phyloP scores from a whole-genome alignment of 768 basidiomycete species.

The Coprinellus micaceus region DNA sequence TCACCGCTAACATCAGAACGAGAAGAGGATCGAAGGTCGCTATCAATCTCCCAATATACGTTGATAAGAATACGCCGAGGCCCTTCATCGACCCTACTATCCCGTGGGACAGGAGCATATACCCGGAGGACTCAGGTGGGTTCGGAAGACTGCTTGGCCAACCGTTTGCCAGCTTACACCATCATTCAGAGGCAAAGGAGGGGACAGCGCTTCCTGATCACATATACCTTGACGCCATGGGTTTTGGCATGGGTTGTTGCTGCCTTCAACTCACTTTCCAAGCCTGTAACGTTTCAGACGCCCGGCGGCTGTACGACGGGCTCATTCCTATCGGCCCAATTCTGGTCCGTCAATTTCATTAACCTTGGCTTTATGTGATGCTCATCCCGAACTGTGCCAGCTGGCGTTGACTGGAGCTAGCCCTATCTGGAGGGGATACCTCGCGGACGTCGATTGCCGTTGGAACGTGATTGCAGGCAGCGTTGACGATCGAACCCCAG shows the following conservation, averaged over 20 bases:
- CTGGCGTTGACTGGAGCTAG: conserved; percentile 92
- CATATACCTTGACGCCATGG: conserved; percentile 99
- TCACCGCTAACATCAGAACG: conserved; percentile 94
- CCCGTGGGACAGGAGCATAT: conserved; percentile 79
- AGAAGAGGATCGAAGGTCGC: conserved; percentile 91
- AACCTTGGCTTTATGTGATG: background rate
- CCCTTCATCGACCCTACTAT: conserved; percentile 94
- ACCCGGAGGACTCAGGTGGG: conserved; percentile 80
- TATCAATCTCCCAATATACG: conserved; percentile 90
- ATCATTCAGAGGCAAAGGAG: conserved; percentile 69
- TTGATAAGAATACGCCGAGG: conserved; percentile 81
- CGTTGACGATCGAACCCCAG: conserved; percentile 94
- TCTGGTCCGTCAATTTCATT: conserved; percentile 53
- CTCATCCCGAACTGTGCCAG: conserved; percentile 36
- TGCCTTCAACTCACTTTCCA: conserved; percentile 98
- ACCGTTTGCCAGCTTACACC: conserved; percentile 1
- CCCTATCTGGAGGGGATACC: conserved; percentile 90
- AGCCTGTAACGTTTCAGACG: conserved; percentile 90
- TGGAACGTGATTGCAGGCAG: conserved; percentile 99
- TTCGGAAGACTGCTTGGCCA: no score
- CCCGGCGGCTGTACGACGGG: conserved; percentile 92
- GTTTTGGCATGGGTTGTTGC: conserved; percentile 99
- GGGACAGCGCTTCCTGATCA: conserved; percentile 88
- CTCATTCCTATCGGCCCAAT: conserved; percentile 93
- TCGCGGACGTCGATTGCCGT: conserved; percentile 95